phyloP scores from a whole-genome alignment of 768 basidiomycete species.

The Psilocybe cyanescens region DNA sequence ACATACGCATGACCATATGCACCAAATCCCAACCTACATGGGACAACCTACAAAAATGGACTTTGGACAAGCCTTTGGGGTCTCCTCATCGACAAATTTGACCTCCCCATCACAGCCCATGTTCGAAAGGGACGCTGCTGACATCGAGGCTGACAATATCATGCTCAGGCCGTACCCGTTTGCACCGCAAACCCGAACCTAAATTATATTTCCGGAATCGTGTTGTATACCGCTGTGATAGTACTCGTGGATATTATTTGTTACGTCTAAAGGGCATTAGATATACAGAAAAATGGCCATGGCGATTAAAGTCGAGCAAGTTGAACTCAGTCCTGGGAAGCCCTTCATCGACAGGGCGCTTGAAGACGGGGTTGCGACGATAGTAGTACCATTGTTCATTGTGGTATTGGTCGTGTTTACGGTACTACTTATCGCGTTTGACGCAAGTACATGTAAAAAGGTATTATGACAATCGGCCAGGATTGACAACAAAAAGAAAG shows the following conservation, averaged over 20 bases:
- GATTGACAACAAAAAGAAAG: background rate
- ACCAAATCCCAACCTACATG: constrained; percentile 7
- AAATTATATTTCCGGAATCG: background rate
- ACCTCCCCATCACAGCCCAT: background rate
- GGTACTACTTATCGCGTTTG: background rate
- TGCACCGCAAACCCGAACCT: background rate
- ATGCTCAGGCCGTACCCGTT: constrained; percentile 14
- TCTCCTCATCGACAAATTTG: constrained; percentile 13
- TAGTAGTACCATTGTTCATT: background rate
- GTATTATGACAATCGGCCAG: background rate
- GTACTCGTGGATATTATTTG: background rate
- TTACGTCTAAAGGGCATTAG: background rate
- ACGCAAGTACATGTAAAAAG: background rate
- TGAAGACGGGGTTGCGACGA: background rate
- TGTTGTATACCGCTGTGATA: background rate
- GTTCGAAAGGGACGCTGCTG: background rate
- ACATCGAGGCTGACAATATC: constrained; percentile 4
- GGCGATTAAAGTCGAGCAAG: background rate
- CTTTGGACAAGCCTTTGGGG: constrained; percentile 45
- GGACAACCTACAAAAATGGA: constrained; percentile 23
- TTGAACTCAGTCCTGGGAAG: background rate
- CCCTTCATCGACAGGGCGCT: background rate
- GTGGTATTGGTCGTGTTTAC: background rate
- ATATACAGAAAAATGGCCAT: background rate
- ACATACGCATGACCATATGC: constrained; percentile 23